phyloP scores from a whole-genome alignment of 2,329 filamentous ascomycete genomes.

The Microthyrium microscopicum region DNA sequence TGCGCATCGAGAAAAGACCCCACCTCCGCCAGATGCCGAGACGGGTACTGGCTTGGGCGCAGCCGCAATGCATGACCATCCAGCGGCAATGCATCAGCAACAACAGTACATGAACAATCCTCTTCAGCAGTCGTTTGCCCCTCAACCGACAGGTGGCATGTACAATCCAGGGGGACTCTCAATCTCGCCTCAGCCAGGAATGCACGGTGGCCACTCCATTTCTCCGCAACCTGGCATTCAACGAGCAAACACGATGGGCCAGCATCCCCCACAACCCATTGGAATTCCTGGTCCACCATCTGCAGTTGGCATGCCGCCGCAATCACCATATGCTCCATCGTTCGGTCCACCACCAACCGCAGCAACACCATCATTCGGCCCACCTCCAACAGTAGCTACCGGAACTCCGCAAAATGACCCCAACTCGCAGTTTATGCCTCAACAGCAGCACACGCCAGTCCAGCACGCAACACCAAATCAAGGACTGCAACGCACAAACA shows the following conservation, averaged over 20 bases:
- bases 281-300: conserved; percentile 10
- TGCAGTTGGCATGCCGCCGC: conserved; percentile 12
- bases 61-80: conserved; percentile 23
- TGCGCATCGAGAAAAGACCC: conserved; percentile 61
- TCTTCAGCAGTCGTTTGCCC: not conserved
- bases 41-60: conserved; percentile 27
- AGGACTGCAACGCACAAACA: conserved; percentile 5
- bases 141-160: conserved; percentile 8
- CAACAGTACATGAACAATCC: not conserved
- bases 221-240: conserved; percentile 13
- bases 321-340: conserved; percentile 13
- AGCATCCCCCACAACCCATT: conserved; percentile 19
- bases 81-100: conserved; percentile 15
- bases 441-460: conserved; percentile 7
- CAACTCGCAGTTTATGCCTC: conserved; percentile 12
- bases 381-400: conserved; percentile 16
- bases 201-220: conserved; percentile 11
- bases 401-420: conserved; percentile 16
- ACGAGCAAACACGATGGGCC: conserved; percentile 18
- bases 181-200: conserved; percentile 25
- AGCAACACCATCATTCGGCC: conserved; percentile 19
- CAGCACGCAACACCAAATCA: too few species aligned
- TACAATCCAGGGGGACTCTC: too few species aligned
- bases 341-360: conserved; percentile 23
- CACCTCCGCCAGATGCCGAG: conserved; percentile 51